Base-by-base conservation (phyloP, 129 eudicot species). In the Apium graveolens region DNA sequence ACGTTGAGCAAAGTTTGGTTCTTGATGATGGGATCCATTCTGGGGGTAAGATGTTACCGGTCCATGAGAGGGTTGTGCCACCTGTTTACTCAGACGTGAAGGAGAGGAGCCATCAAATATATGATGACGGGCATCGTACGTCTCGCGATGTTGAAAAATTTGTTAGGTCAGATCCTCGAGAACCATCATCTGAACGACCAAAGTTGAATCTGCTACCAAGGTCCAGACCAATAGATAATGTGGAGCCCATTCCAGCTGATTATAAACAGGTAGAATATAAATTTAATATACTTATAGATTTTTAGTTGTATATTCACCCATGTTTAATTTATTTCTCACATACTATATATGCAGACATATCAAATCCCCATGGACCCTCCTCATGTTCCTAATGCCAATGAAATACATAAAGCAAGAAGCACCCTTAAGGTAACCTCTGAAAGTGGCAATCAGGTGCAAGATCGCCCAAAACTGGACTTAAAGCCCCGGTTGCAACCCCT, bases 201-300 rank as follows among this genome's bases (percentile, higher is more conserved):
- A 92, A 90, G 82, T 78, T 96, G 85, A 92, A 96, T 85, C 76
- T 96, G 76, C 93, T 90, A 51, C 99, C 95, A 4, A 90, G 99
- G 81, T 88, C 99, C 34, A 96, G 86, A 79, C 99, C 97, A 7
- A 75, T 87, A n/a, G 97, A 90, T 17, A 82, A 26, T 79, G 45
- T 75, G 41, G 97, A 87, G 75, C 80, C 84, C 5, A 27, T 69
- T 14, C 29, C 63, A 7, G 80, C 70, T 68, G 84, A 81, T 78
- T 76, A 78, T 84, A 87, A 89, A 79, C 91, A 89, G 91, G 92
- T 90, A 78, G 31, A 70, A 38, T 73, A 83, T 37, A 12, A 31
- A 11, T 13, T 27, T 17, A 13, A 13, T 4, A 7, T 31, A 66
- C 39, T 32, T 32, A 5, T 1, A 9, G 32, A n/a, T 60, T 24